Conservation (phyloP, 2,329 filamentous ascomycete genomes). For the Ramichloridium luteum region DNA sequence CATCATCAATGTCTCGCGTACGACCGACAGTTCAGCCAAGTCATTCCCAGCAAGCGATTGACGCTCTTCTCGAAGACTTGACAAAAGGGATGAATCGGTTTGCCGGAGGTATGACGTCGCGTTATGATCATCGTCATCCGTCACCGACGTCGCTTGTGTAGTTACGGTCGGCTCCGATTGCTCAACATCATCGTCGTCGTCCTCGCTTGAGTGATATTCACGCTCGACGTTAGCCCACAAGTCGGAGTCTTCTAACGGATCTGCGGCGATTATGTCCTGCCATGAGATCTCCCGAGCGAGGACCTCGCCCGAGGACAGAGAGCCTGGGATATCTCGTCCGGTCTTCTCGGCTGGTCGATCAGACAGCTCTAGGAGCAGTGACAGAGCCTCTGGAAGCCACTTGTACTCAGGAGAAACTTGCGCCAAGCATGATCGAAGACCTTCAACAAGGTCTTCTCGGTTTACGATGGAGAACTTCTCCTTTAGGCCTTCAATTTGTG, state of each 20-base stretch:
- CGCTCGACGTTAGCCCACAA: slow-evolving; percentile 64
- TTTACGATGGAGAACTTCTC: slow-evolving; percentile 77
- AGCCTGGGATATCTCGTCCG: slow-evolving; percentile 36
- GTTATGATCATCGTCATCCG: slow-evolving; percentile 26
- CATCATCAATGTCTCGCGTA: slow-evolving; percentile 77
- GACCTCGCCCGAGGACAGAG: no score
- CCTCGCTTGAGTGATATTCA: slow-evolving; percentile 51
- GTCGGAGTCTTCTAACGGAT: slow-evolving; percentile 56
- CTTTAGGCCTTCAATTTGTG: slow-evolving; percentile 44
- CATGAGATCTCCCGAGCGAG: slow-evolving; percentile 44
- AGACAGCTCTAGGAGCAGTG: slow-evolving; percentile 68
- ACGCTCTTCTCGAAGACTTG: no score
- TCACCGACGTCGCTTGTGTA: slow-evolving; percentile 27
- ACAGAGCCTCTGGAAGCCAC: slow-evolving; percentile 69
- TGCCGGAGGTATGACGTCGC: no score
- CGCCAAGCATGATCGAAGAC: slow-evolving; percentile 46
- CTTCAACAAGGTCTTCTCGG: slow-evolving; percentile 67
- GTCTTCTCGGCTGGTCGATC: slow-evolving; percentile 65
- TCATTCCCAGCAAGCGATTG: no score
- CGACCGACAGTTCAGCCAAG: slow-evolving; percentile 61
- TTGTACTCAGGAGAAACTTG: slow-evolving; percentile 46
- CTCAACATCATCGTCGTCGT: slow-evolving; percentile 33
- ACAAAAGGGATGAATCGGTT: no score
- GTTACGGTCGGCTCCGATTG: slow-evolving; percentile 16
- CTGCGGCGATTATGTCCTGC: slow-evolving; percentile 66